These are phyloP conservation scores for Thalassiosira profunda DNA, from an alignment of 108 stramenopile species.

Conservation along the genomic window DNA sequence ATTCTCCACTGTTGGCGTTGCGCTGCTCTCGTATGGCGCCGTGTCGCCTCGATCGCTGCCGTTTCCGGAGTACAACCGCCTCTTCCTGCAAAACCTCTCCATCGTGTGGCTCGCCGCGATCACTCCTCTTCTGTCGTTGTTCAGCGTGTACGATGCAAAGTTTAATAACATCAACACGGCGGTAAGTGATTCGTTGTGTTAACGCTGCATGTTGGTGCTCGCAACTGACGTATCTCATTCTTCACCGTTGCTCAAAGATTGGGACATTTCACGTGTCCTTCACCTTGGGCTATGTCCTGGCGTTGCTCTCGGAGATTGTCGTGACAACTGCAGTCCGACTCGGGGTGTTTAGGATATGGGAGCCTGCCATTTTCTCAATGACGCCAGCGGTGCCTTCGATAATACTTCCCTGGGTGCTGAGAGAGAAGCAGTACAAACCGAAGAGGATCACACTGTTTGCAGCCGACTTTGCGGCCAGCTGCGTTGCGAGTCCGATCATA, in stretches of 20 bases:
- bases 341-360: conserved; percentile 71
- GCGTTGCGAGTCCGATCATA: conserved; percentile 82
- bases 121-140: conserved; percentile 50
- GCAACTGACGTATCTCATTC: too few species aligned
- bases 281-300: conserved; percentile 69
- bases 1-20: conserved; percentile 41
- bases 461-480: conserved; percentile 83
- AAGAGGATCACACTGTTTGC: conserved; percentile 89
- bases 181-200: conserved; percentile 50
- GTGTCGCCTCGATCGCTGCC: conserved; percentile 79
- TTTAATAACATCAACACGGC: conserved; percentile 64
- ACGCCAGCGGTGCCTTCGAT: conserved; percentile 65
- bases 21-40: conserved; percentile 64
- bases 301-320: conserved; percentile 72
- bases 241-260: conserved; percentile 28
- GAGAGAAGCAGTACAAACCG: conserved; percentile 77
- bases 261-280: conserved; percentile 76
- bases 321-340: conserved; percentile 78
- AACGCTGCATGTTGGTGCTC: too few species aligned
- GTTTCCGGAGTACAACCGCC: conserved; percentile 69
- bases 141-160: conserved; percentile 55
- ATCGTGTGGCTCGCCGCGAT: conserved; percentile 50
- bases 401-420: conserved; percentile 84
- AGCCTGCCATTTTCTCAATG: conserved; percentile 72
- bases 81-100: conserved; percentile 71